A percentile compares a stretch with the other conserved stretches of the same genome.
These are phyloP conservation scores for Setomelanomma holmii DNA, from an alignment of 2,329 filamentous ascomycete genomes.

Conservation along the genomic window DNA sequence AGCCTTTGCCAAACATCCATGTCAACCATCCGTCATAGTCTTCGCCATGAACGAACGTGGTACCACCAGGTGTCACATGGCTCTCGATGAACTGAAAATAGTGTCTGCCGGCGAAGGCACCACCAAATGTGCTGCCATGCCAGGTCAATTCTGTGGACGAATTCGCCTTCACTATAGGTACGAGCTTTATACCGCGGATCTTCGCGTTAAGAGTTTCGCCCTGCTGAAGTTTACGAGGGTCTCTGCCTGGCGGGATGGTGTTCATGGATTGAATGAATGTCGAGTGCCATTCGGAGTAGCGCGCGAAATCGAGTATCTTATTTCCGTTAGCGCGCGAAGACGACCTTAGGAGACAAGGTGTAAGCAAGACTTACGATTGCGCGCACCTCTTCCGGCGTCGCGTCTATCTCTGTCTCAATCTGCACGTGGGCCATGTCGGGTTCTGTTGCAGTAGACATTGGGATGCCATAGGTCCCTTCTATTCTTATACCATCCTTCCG, in stretches of 20 bases:
- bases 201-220: constrained; percentile 1
- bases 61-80: constrained; percentile 1
- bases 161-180: not conserved
- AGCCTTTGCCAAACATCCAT: constrained; percentile 3
- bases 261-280: constrained; percentile 5
- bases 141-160: constrained; percentile 6
- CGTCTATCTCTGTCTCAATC: constrained; percentile 5
- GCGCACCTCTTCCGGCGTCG: constrained; percentile 7
- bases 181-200: not conserved
- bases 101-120: constrained; percentile 11
- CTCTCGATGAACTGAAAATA: constrained; percentile 10
- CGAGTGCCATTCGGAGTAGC: constrained; percentile 8
- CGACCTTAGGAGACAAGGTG: not conserved
- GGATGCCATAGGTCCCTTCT: not conserved
- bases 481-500: not conserved
- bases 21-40: constrained; percentile 10
- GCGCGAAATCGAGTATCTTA: constrained; percentile 10
- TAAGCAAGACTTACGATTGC: not conserved
- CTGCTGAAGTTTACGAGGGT: not conserved
- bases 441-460: not conserved
- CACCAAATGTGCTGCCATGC: not conserved
- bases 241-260: not conserved
- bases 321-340: not conserved
- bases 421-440: not conserved
- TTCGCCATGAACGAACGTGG: constrained; percentile 11